phyloP scores from a whole-genome alignment of 2,329 filamentous ascomycete species.

The Aureobasidium uvarum region DNA sequence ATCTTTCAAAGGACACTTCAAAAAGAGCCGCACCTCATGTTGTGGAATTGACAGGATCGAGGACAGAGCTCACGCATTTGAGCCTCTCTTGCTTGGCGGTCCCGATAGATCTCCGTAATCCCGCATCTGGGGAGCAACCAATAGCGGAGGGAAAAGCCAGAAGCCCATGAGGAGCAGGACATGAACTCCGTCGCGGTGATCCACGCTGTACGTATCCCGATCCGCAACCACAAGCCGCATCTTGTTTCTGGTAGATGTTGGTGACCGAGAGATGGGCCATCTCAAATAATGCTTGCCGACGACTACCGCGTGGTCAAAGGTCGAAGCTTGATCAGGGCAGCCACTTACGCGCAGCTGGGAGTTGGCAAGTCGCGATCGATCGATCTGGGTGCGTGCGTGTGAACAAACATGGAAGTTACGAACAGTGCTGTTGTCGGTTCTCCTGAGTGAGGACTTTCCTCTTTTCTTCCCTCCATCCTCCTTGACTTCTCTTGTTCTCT shows the following conservation, averaged over 20 bases:
- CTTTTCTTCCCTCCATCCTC: background rate
- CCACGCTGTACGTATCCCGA: conserved; percentile 10
- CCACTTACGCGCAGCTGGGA: conserved; percentile 4
- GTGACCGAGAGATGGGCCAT: background rate
- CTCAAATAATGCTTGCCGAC: background rate
- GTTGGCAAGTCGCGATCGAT: background rate
- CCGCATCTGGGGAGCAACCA: conserved; percentile 10
- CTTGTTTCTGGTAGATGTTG: background rate
- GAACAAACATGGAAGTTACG: conserved; percentile 15
- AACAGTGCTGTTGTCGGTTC: conserved; percentile 9
- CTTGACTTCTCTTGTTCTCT: background rate
- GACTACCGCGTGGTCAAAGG: background rate
- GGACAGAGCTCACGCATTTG: background rate
- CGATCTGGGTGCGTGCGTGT: conserved; percentile 1
- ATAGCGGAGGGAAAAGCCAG: background rate
- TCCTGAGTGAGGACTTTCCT: background rate
- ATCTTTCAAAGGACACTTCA: background rate
- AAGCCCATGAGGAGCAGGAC: background rate
- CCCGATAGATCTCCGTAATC: background rate
- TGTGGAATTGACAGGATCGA: background rate
- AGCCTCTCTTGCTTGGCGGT: conserved; percentile 10
- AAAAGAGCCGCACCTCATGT: background rate
- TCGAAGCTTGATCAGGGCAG: conserved; percentile 2
- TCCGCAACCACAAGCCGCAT: background rate
- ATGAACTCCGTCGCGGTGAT: conserved; percentile 2